Evolutionary conservation across 2,329 filamentous ascomycete species (phyloP), one percentile per base, ranked within the genome.

Genomic region (Colletotrichum orchidophilum): DNA sequence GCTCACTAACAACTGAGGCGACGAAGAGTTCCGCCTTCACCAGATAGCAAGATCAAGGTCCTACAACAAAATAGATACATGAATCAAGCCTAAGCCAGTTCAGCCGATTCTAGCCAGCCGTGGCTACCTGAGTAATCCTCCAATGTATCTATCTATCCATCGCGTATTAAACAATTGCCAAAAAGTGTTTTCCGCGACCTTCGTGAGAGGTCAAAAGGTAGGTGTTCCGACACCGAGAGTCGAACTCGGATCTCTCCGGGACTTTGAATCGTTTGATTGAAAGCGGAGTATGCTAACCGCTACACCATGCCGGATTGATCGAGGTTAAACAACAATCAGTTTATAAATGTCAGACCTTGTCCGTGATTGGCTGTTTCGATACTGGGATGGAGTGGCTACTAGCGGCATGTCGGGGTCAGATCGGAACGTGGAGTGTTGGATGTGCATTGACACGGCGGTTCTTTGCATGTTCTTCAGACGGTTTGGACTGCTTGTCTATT

Each of bases 221-320:
- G 18, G 3, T 46, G 39, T 67, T 67, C 65, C 58, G 50, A 33
- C 50, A 63, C 58, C 65, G 58, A 29, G 65, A 63, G 31, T 67
- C 65, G 65, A 63, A 67, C 65, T 29, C 65, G 65, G 65, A 39
- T 50, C 65, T 67, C 65, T 67, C 65, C 65, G 65, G 65, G 11
- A 21, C 55, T 26, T 53, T 29, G 31, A 26, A 26, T n/a, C 46
- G 6, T 24, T 35, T 35, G 42, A 46, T 9, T 66, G 65, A 67
- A 67, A 67, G 65, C 65, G 65, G 65, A 67, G 65, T 67, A 67
- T 62, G 65, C 53, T 67, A 63, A 67, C 65, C 65, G 24, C 39
- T 67, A 67, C 65, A 62, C 65, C 35, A 67, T 63, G 50, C 9
- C 50, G 65, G 65, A 67, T 29, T 54, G 50, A 13, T 15, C 24